Evolutionary conservation across 176 grass and related monocot species (phyloP).

Genomic region (Paspalum notatum): DNA sequence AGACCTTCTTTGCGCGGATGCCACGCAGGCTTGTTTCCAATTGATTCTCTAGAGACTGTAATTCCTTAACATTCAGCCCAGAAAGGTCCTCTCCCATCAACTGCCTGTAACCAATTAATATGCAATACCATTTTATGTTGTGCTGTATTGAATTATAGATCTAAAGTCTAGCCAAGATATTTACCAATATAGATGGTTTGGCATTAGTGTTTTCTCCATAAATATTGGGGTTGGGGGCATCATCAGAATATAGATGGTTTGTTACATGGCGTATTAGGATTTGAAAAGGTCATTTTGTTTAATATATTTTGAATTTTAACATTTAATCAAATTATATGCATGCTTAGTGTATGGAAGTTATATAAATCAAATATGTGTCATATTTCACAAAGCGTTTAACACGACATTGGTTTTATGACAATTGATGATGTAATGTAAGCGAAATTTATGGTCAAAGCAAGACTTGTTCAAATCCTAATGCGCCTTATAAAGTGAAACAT

Average conservation of each 20-base stretch:
- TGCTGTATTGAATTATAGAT: not conserved
- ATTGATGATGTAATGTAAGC: not conserved
- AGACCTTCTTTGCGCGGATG: conserved; percentile 68
- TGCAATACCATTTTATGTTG: not conserved
- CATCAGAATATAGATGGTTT: not conserved
- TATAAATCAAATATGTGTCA: not conserved
- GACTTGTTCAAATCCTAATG: not conserved
- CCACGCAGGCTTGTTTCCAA: conserved; percentile 67
- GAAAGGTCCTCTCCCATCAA: conserved; percentile 82
- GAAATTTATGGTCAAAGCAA: not conserved
- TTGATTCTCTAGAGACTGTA: conserved; percentile 72
- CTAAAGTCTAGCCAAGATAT: not conserved
- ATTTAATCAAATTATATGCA: not conserved
- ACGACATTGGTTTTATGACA: not conserved
- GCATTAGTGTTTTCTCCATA: not conserved
- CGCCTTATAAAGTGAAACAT: not conserved
- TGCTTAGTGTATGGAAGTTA: not conserved
- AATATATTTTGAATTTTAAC: not conserved
- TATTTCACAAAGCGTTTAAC: not conserved
- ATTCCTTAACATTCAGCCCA: conserved; percentile 63
- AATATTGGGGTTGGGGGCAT: conserved; percentile 6
- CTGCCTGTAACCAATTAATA: conserved; percentile 52
- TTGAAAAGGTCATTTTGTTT: not conserved
- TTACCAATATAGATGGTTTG: not conserved
- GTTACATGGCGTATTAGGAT: not conserved